Base-by-base conservation (phyloP, 163 green algal species). In the Prototheca wickerhamii region DNA sequence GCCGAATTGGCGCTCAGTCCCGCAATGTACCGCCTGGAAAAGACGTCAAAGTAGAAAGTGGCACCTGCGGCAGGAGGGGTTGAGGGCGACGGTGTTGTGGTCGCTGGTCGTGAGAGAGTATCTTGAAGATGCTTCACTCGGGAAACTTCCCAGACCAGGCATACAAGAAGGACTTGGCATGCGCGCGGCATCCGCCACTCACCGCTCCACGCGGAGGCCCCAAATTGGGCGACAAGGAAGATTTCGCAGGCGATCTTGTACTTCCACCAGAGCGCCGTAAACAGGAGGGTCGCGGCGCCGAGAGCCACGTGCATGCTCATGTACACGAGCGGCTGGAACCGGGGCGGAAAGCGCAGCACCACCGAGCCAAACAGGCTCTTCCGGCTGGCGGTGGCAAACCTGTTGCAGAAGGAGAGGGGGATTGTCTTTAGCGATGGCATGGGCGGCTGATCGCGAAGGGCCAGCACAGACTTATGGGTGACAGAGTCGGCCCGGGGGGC, bases 251-350 rank as follows among this genome's bases (percentile, higher is more conserved):
- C 65, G 3, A 31, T 29, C 30, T 73, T 70, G 58, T 44, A 62
- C 34, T 35, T 49, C 71, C 68, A 84, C 68, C 71, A 84, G 7
- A 84, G 23, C 29, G 67, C 62, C 67, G 57, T 71, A 4, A 80
- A 46, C 31, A 61, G 40, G 50, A 84, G 74, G 3, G 69, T 73
- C 7, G 58, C 23, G 4, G 23, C 2, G 32, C 20, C 2, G 21
- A 52, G 49, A 51, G 3, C 37, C 32, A 81, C 55, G 66, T 85
- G 78, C 42, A 79, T 31, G 2, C 7, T 51, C 74, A 82, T 82
- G 63, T 85, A 85, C 18, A 67, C 78, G 32, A 77, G 20, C 5
- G 78, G 78, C 67, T 68, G 64, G 43, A 70, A 33, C 3, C 23
- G 18, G 5, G 32, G 26, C 0, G 64, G 70, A n/a, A 60, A 68